These are phyloP conservation scores for sunflower (Helianthus annuus) DNA, from an alignment of 129 eudicot species.

Conservation along the genomic window HanXRQr2.0-SUNRISE NC_035441.2:99591747-99592246, in stretches of 20 bases:
- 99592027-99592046: slow-evolving; percentile 7
- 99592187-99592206: background rate
- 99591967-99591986: slow-evolving; percentile 37
- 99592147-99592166: slow-evolving; percentile 4
- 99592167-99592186: background rate
- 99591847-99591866: slow-evolving; percentile 9
- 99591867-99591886: slow-evolving; percentile 2
- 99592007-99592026: slow-evolving; percentile 1
- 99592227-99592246: background rate
- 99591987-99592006: slow-evolving; percentile 17
- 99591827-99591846: slow-evolving; percentile 15
- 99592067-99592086: slow-evolving; percentile 21
- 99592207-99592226: background rate
- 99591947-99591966: background rate
- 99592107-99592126: slow-evolving; percentile 28
- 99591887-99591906: background rate
- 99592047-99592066: slow-evolving; percentile 20
- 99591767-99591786: too few species aligned
- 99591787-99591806: too few species aligned
- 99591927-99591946: slow-evolving; percentile 16
- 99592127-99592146: slow-evolving; percentile 26
- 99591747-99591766: too few species aligned
- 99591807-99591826: slow-evolving; percentile 16
- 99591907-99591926: slow-evolving; percentile 6
- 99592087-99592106: slow-evolving; percentile 30